These are phyloP conservation scores for Microsporum ferrugineum DNA, from an alignment of 2,329 filamentous ascomycete genomes.

Conservation along the genomic window DNA sequence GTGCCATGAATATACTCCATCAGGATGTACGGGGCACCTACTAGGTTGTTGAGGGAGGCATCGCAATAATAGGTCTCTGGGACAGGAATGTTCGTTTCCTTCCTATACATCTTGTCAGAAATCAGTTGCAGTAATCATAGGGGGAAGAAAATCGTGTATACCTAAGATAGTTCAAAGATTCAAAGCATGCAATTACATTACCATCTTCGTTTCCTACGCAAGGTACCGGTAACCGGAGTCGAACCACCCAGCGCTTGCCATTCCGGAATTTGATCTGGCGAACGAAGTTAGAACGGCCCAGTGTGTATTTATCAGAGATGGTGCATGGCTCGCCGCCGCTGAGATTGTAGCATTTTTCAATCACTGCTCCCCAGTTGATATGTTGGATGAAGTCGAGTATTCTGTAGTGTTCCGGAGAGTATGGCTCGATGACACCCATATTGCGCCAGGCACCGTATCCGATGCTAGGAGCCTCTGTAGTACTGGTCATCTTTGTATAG, in stretches of 20 bases:
- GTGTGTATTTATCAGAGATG: not conserved
- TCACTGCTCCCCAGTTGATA: not conserved
- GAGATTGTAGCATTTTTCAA: not conserved
- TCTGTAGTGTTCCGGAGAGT: not conserved
- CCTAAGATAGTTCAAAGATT: not conserved
- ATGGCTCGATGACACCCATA: not conserved
- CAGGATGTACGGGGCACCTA: constrained; percentile 6
- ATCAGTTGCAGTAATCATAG: not conserved
- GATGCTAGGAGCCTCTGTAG: not conserved
- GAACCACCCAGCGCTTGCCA: constrained; percentile 5
- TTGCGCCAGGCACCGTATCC: not conserved
- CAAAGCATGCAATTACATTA: not conserved
- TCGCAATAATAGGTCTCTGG: constrained; percentile 6
- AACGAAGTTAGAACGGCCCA: constrained; percentile 4
- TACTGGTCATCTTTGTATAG: not conserved
- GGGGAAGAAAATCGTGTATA: not conserved
- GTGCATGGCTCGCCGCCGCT: not conserved
- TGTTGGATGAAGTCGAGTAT: not conserved
- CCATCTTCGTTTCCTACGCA: not conserved
- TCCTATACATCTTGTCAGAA: not conserved
- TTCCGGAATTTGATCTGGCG: constrained; percentile 4
- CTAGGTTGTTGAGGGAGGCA: not conserved
- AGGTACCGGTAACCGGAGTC: not conserved
- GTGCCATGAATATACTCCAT: constrained; percentile 10
- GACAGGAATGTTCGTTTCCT: constrained; percentile 5